Conservation (phyloP, 768 basidiomycete species). For the Hypholoma sublateritium region DNA sequence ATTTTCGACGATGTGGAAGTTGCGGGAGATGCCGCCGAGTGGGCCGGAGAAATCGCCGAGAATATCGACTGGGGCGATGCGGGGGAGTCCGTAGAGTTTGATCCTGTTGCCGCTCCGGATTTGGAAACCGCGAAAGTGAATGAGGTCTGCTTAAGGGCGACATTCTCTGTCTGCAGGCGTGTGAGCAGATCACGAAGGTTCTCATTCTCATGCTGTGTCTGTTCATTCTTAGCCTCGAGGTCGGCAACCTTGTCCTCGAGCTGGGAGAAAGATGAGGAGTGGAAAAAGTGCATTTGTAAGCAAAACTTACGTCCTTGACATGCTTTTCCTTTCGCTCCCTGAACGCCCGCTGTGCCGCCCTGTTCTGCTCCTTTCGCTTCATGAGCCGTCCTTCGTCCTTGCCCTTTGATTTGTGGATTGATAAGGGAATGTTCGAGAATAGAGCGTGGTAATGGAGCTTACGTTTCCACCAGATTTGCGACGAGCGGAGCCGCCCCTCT, state of each 20-base stretch:
- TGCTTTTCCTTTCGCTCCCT: slow-evolving; percentile 97
- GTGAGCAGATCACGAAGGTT: slow-evolving; percentile 85
- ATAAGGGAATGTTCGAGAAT: slow-evolving; percentile 1
- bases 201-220: slow-evolving; percentile 75
- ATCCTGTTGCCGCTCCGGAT: slow-evolving; percentile 10
- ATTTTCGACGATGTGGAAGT: slow-evolving; percentile 35
- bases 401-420: slow-evolving; percentile 19
- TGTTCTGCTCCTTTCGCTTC: slow-evolving; percentile 96
- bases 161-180: slow-evolving; percentile 85
- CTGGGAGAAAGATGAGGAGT: slow-evolving; percentile 36
- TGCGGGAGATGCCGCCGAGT: slow-evolving; percentile 28
- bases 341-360: slow-evolving; percentile 96
- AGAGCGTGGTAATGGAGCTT: slow-evolving; percentile 2
- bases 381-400: slow-evolving; percentile 75
- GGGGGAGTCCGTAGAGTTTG: slow-evolving; percentile 13
- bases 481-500: slow-evolving; percentile 24
- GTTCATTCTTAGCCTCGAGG: slow-evolving; percentile 80
- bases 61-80: slow-evolving; percentile 16
- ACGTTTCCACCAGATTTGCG: slow-evolving; percentile 30
- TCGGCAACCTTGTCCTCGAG: slow-evolving; percentile 89
- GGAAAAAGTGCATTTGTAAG: slow-evolving; percentile 6
- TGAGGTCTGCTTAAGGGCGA: slow-evolving; percentile 72
- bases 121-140: slow-evolving; percentile 85
- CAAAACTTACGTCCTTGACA: slow-evolving; percentile 83
- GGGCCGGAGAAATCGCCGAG: slow-evolving; percentile 23